Evolutionary conservation across 1,284 basidiomycete genomes (phyloP).

Genomic region (Cutaneotrichosporon dermatis): DNA sequence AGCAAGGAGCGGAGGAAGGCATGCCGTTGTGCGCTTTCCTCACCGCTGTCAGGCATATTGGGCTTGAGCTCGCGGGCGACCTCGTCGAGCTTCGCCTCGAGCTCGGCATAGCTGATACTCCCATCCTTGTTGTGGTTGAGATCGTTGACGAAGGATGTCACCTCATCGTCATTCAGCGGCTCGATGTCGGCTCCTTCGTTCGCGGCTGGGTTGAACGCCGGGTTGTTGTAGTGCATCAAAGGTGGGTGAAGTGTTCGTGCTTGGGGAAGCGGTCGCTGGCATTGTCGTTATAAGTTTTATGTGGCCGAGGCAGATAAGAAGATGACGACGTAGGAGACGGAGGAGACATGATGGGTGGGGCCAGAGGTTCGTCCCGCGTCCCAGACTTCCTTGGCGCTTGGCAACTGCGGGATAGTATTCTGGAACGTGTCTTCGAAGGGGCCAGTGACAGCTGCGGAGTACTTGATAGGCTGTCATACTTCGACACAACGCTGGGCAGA

Average conservation of each 20-base stretch:
- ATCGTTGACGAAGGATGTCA: slow-evolving; percentile 26
- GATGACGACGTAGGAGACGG: too few species aligned
- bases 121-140: slow-evolving; percentile 30
- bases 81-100: slow-evolving; percentile 26
- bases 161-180: slow-evolving; percentile 25
- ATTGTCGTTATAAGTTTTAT: neutral
- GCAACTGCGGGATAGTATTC: neutral
- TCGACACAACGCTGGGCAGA: too few species aligned
- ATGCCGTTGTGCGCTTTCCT: slow-evolving; percentile 19
- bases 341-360: neutral
- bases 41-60: slow-evolving; percentile 25
- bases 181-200: neutral
- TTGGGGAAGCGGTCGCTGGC: too few species aligned
- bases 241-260: too few species aligned
- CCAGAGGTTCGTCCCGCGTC: neutral
- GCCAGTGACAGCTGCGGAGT: too few species aligned
- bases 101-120: slow-evolving; percentile 22
- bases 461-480: too few species aligned
- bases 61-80: slow-evolving; percentile 25
- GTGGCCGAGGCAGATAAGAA: neutral
- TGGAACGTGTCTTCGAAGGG: too few species aligned
- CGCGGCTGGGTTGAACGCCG: slow-evolving; percentile 6
- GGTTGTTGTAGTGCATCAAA: slow-evolving; percentile 4
- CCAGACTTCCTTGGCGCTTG: neutral
- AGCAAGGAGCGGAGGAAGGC: slow-evolving; percentile 25